Base-by-base conservation (phyloP, 2,329 filamentous ascomycete genomes). In the Cladosporium sp. region DNA sequence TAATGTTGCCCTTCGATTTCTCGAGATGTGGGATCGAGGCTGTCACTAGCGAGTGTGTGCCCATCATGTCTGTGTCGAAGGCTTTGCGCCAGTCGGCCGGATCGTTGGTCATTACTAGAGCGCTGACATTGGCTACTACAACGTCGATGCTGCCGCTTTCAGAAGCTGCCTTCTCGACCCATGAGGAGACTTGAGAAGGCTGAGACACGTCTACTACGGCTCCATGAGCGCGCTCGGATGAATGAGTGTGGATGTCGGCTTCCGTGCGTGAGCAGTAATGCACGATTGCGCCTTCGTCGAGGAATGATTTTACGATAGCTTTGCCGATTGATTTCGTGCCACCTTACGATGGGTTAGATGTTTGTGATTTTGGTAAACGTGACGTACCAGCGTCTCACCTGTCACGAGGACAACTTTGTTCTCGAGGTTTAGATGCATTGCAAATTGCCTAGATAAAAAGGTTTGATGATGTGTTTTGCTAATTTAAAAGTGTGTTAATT, bases 321-420 rank as follows among this genome's bases (percentile, higher is more conserved):
- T 64, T 64, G 42, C 69, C 69, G 42, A 72, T 70, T 59, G 68
- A 67, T 60, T 69, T 70, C 5, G 68, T 70, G 47, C 69, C 69
- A n/a, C 69, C 69, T 69, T 47, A n/a, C 45, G 37, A 12, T 40
- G 45, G 22, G 17, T 36, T 19, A 6, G 25, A 25, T 25, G n/a
- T 22, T 3, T 20, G 3, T 50, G 19, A 40, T 14, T 36, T 28
- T n/a, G 19, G 11, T 60, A 25, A 25, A 25, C 25, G 25, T 25
- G 25, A 25, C 25, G 25, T 25, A 25, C 25, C 25, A 37, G 49
- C 1, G 12, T 12, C 56, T 19, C 55, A 71, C 72, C 72, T 37
- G 72, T 74, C 8, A 74, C 65, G 3, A 74, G 62, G 15, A 72
- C 67, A 17, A 73, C 68, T 56, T 74, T 74, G 34, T 67, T 66